Percentiles rank a stretch among this genome's conserved stretches.
These are phyloP conservation scores for Teratosphaeria destructans DNA, from an alignment of 2,329 filamentous ascomycete species.

Conservation along the genomic window DNA sequence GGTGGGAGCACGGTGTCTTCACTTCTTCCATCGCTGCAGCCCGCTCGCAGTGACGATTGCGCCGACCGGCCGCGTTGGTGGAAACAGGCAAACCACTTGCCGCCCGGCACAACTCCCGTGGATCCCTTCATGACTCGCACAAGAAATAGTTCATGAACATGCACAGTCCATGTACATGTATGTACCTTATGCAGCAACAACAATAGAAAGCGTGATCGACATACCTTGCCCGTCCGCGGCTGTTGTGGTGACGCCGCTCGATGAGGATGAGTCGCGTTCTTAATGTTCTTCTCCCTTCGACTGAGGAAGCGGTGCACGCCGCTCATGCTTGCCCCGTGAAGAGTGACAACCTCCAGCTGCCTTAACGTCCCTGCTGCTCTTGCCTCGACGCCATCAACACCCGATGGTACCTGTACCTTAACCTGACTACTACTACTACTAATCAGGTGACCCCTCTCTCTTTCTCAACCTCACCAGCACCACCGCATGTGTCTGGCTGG, in stretches of 20 bases:
- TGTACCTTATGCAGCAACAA: neutral
- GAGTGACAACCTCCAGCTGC: no score
- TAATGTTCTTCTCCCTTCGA: constrained; percentile 49
- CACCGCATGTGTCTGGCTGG: neutral
- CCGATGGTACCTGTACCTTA: no score
- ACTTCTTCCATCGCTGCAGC: neutral
- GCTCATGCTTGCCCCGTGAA: constrained; percentile 26
- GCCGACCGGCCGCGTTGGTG: neutral
- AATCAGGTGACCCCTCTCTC: no score
- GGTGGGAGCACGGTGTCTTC: neutral
- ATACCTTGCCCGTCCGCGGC: constrained; percentile 3
- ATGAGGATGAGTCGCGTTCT: neutral
- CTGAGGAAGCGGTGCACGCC: constrained; percentile 57
- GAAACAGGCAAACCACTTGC: neutral
- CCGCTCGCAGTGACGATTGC: neutral
- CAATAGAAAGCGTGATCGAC: constrained; percentile 1
- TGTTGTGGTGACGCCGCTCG: constrained; percentile 5
- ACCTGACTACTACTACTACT: no score
- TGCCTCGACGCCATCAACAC: neutral
- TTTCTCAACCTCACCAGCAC: neutral
- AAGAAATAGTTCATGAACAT: no score
- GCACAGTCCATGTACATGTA: neutral
- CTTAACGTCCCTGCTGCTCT: neutral
- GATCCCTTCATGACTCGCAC: neutral
- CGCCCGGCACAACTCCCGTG: neutral